Base-by-base conservation (phyloP, 225 moss, liverwort and hornwort genomes). In the Pseudisothecium myosuroides region DNA sequence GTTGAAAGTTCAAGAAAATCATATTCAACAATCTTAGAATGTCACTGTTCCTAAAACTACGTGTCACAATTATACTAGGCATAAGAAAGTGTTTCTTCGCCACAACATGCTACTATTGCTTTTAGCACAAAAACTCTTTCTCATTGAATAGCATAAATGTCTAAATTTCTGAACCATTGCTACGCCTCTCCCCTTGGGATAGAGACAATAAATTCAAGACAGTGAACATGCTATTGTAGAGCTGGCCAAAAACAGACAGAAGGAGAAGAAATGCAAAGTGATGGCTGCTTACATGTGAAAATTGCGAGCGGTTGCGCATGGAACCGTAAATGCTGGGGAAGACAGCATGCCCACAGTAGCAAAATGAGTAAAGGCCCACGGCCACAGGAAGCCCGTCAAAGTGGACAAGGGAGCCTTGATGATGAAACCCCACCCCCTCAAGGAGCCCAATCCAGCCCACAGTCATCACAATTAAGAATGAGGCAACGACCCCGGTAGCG, bases 341-440 rank as follows among this genome's bases (percentile, higher is more conserved):
- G 72, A 98, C 98, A 29, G 96, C 96, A 89, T 98, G 98, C 9
- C 97, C 98, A 68, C 98, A 97, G 81, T 94, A 98, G 92, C 98
- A 98, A 89, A 98, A 98, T 58, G 96, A 95, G 75, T 92, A 98
- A 54, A 98, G 93, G 41, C 98, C 98, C 41, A 95, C 96, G 34
- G 96, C 97, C 60, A 96, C 97, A 9, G 97, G 98, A 37, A 97
- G 88, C 12, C 97, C 97, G 39, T 91, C 90, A 76, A 90, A 73
- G 83, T 98, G 91, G 32, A 98, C 50, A 7, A 98, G 88, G 62
- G 91, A 84, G 45, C 98, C 97, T 59, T 59, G 93, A 29, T 95
- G 93, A 80, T 96, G 96, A 85, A 98, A 98, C 17, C 98, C 98
- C 41, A 98, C 95, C 17, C 96, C 97, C 41, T 97, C 98, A 22